Percentiles rank a stretch among this genome's conserved stretches.
Evolutionary conservation across 163 green algal genomes (phyloP).

Genomic region (Prototheca cutis): DNA sequence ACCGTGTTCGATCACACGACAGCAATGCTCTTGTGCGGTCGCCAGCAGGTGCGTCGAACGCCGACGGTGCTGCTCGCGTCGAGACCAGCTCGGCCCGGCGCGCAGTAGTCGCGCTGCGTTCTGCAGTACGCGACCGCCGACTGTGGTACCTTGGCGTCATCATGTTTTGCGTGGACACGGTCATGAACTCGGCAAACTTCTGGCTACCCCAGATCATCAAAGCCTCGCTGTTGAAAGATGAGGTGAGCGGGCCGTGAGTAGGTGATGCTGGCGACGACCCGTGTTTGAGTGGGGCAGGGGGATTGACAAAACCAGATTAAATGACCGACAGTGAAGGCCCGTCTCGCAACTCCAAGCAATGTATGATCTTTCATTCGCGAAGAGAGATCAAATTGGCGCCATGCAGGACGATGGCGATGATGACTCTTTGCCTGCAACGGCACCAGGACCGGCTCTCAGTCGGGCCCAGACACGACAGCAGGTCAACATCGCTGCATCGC

Average conservation of each 20-base stretch:
- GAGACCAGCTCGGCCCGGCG: too few relatives aligned
- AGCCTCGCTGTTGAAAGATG: not conserved
- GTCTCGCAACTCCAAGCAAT: too few relatives aligned
- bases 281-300: not conserved
- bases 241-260: not conserved
- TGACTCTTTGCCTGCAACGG: too few relatives aligned
- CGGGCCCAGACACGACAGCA: not conserved
- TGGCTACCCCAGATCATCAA: conserved; percentile 5
- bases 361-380: too few relatives aligned
- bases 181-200: conserved; percentile 19
- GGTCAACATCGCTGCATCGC: conserved; percentile 1
- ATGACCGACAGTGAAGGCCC: too few relatives aligned
- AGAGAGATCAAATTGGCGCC: too few relatives aligned
- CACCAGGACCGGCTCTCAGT: too few relatives aligned
- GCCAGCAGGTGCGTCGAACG: too few relatives aligned
- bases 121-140: conserved; percentile 6
- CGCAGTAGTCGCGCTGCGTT: not conserved
- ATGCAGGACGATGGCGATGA: too few relatives aligned
- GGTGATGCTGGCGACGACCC: not conserved
- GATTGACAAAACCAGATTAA: not conserved
- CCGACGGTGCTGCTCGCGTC: not conserved
- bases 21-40: too few relatives aligned
- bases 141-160: conserved; percentile 24
- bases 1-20: too few relatives aligned
- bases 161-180: conserved; percentile 19